Conservation (phyloP, 2,329 filamentous ascomycete genomes). For the Arthrinium phaeospermum region DNA sequence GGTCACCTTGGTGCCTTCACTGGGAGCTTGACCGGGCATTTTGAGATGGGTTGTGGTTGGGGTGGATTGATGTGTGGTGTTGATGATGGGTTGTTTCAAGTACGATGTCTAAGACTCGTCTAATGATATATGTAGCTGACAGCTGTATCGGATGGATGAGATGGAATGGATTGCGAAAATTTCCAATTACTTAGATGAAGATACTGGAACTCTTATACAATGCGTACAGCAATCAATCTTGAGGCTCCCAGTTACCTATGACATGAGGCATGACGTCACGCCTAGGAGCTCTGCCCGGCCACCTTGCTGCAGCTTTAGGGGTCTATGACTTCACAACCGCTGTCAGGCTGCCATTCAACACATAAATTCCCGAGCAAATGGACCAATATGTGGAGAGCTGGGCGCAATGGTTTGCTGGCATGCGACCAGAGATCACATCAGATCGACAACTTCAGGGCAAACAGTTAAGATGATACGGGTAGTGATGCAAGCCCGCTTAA, state of each 20-base stretch:
- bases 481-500: not conserved
- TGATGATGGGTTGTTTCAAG: not conserved
- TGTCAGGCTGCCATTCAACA: not conserved
- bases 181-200: not conserved
- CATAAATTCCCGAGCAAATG: not conserved
- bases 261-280: not conserved
- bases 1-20: conserved; percentile 47
- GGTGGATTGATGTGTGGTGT: not conserved
- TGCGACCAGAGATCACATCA: not conserved
- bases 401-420: not conserved
- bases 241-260: not conserved
- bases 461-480: not conserved
- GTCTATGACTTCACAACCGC: conserved; percentile 3
- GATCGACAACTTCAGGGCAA: not conserved
- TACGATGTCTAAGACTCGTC: not conserved
- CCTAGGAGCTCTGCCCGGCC: not conserved
- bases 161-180: not conserved
- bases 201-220: not conserved
- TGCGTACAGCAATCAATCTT: not conserved
- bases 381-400: not conserved
- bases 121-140: not conserved
- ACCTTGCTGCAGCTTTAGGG: not conserved
- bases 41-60: conserved; percentile 21
- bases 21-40: conserved; percentile 28
- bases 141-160: not conserved